Evolutionary conservation across 2,329 filamentous ascomycete species (phyloP).

Genomic region (Cladosporium sp.): DNA sequence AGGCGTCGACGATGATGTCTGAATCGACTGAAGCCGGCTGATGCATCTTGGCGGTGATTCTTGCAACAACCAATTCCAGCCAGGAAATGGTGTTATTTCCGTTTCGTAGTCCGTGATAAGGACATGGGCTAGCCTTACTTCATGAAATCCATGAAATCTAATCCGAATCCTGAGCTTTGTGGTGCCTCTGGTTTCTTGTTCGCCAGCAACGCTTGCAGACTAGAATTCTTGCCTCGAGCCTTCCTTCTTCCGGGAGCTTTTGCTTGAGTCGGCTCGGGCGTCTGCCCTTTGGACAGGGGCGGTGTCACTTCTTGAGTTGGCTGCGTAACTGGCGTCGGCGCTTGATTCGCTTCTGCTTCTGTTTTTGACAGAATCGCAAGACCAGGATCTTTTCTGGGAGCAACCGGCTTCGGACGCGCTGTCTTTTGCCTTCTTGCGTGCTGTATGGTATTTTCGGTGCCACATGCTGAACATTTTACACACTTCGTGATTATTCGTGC

Average conservation of each 20-base stretch:
- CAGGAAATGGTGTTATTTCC: background rate
- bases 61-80: too few relatives aligned
- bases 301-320: background rate
- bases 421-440: background rate
- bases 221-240: conserved; percentile 7
- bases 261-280: background rate
- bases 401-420: too few relatives aligned
- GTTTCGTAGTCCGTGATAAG: background rate
- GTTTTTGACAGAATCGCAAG: background rate
- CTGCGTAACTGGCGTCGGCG: background rate
- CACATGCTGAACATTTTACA: conserved; percentile 8
- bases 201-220: conserved; percentile 9
- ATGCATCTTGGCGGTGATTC: too few relatives aligned
- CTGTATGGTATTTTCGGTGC: background rate
- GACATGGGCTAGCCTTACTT: background rate
- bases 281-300: background rate
- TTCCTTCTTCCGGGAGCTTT: conserved; percentile 7
- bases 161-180: conserved; percentile 4
- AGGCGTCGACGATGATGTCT: background rate
- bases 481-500: conserved; percentile 1
- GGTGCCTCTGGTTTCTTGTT: conserved; percentile 6
- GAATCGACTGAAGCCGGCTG: too few relatives aligned
- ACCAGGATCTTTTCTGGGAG: background rate
- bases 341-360: background rate
- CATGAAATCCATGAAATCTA: conserved; percentile 13